Base-by-base conservation (phyloP, 225 moss, liverwort and hornwort species). In the Polytrichum formosum region DNA sequence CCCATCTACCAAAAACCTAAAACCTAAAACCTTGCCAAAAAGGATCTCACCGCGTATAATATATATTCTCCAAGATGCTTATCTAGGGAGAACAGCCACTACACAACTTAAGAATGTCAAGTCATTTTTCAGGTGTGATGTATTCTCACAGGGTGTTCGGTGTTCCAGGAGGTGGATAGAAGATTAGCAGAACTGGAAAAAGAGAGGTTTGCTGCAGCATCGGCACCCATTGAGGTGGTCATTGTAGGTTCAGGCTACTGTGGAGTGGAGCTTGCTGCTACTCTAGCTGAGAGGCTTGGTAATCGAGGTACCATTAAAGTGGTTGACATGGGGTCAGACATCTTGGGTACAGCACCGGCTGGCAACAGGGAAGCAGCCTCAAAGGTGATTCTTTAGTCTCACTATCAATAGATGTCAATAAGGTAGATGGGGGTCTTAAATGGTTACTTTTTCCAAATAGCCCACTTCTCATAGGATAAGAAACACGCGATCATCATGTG, bases 211-310 rank as follows among this genome's bases (percentile, higher is more conserved):
- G 92, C 84, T 69, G 65, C 73, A 23, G 82, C 78, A 63, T 28
- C 75, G 53, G 33, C 77, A 21, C 90, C 87, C 54, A 74, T 91
- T 75, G 84, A 91, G 81, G 85, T 94, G 19, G 83, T 91, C 16
- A 84, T 98, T 68, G 94, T 98, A 18, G 98, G 98, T 53, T 98
- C 98, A 29, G 98, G 98, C 35, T 98, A 98, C 75, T 84, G 82
- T 37, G 98, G 98, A 19, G 76, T 94, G 66, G 94, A 98, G 75
- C 88, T 98, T 27, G 74, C 94, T 82, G 94, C 94, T 28, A 98
- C 98, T 61, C 76, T 98, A 67, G 87, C 98, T 70, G 92, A 94
- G 76, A 84, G 94, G 81, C 82, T 98, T 58, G 92, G 91, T 21
- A 81, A 82, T 53, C 83, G 74, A 76, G 92, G 94, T n/a, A 78